phyloP scores from a whole-genome alignment of 441 rosid species.

The Populus hybrid region DNA sequence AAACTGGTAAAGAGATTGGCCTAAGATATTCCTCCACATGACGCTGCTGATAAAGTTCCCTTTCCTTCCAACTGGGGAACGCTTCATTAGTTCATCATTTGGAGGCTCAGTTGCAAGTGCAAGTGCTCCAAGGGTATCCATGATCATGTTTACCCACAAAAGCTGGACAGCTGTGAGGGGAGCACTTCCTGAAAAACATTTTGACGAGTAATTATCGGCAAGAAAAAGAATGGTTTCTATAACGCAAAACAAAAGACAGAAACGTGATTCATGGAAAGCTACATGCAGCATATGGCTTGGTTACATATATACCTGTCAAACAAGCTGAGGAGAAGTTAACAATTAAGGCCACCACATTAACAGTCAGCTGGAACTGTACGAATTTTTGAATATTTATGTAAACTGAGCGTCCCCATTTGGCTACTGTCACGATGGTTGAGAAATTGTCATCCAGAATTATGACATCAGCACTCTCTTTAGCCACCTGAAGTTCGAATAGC shows the following conservation, averaged over 20 bases:
- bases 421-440: conserved; percentile 43
- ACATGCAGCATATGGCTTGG: not conserved
- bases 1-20: conserved; percentile 47
- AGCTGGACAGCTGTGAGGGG: conserved; percentile 58
- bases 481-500: conserved; percentile 45
- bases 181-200: conserved; percentile 30
- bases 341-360: conserved; percentile 44
- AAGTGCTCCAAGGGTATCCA: conserved; percentile 60
- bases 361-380: conserved; percentile 63
- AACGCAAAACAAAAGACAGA: not conserved
- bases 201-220: conserved; percentile 18
- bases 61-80: conserved; percentile 42
- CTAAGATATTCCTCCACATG: conserved; percentile 54
- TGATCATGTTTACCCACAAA: conserved; percentile 56
- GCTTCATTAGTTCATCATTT: conserved; percentile 42
- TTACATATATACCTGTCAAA: conserved; percentile 52
- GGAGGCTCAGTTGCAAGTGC: conserved; percentile 58
- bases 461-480: conserved; percentile 59
- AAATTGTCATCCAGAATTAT: conserved; percentile 56
- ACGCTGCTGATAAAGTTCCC: conserved; percentile 40
- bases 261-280: not conserved
- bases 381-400: conserved; percentile 54
- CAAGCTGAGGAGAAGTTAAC: conserved; percentile 54
- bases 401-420: conserved; percentile 56
- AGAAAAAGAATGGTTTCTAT: conserved; percentile 7